Base-by-base conservation (phyloP, 768 basidiomycete species). In the Floccularia luteovirens region DNA sequence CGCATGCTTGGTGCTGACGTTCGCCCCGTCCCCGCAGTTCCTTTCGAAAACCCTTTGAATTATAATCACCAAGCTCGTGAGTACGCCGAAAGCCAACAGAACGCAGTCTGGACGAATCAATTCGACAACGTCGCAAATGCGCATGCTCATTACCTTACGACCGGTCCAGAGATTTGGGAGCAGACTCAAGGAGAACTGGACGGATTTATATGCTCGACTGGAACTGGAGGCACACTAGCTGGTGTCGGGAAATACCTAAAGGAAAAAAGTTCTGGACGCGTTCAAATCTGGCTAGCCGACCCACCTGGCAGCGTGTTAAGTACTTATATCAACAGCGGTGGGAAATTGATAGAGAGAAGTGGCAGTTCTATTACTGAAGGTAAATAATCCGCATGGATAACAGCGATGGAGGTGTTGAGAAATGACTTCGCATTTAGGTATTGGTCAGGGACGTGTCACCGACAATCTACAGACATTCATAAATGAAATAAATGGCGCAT, bases 1-100 rank as follows among this genome's bases (percentile, higher is more conserved):
- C 81, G 82, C 39, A 94, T 99, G 94, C 76, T 99, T 17, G 96
- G 96, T 21, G 94, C 96, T 3, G 94, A 98, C 50, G 94, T 99
- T 24, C 71, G 89, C 53, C 88, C 96, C 24, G 96, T 99, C 1
- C 91, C 96, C 13, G 93, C 94, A 2, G 96, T 99, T 23, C 81
- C 96, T 8, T 98, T 87, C 57, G 92, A 97, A 53, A 82, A 99
- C 60, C 91, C 93, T 4, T 59, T 71, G 44, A 98, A 99, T 66
- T 99, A 97, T 70, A 99, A 99, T 60, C 96, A 98, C 65, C 91
- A 93, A 63, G 96, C 96, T 20, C 80, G 82, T 33, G 87, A 91
- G 48, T 87, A 81, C 45, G 94, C 96, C 24, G 72, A 74, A 28
- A 63, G 66, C 12, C 58, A 82, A 17, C 64, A 70, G 1, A 96